These are phyloP conservation scores for Clavispora asparagi DNA, from an alignment of 805 yeast species.

Conservation along the genomic window DNA sequence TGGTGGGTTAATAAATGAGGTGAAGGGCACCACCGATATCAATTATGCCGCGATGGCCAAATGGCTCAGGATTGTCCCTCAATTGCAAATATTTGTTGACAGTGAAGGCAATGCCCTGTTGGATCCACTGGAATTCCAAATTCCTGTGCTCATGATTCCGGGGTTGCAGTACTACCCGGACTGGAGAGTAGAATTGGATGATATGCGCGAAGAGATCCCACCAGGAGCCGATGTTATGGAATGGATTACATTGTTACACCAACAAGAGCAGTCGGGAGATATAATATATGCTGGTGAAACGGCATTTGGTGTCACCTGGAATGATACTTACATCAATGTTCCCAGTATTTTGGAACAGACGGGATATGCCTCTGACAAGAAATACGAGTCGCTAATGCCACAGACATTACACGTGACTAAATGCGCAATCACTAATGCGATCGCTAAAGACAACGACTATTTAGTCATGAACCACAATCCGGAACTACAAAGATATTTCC, in stretches of 20 bases:
- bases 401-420: not conserved
- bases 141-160: conserved; percentile 12
- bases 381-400: not conserved
- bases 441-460: not conserved
- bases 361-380: not conserved
- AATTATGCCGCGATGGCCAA: conserved; percentile 9
- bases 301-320: conserved; percentile 12
- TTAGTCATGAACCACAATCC: not conserved
- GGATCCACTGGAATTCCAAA: conserved; percentile 3
- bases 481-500: not conserved
- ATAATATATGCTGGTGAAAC: conserved; percentile 6
- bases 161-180: conserved; percentile 9
- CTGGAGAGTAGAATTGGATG: conserved; percentile 4
- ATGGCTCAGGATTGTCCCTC: conserved; percentile 13
- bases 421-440: not conserved
- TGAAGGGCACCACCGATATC: not conserved
- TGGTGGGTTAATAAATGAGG: not conserved
- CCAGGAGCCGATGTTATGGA: not conserved
- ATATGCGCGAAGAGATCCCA: not conserved
- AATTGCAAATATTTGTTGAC: conserved; percentile 1
- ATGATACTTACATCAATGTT: conserved; percentile 9
- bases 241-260: conserved; percentile 1
- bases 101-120: conserved; percentile 1
- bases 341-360: conserved; percentile 10
- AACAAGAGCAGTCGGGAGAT: conserved; percentile 5